Conservation (phyloP, 352 stramenopile genomes). For the Plasmopara viticola region DNA sequence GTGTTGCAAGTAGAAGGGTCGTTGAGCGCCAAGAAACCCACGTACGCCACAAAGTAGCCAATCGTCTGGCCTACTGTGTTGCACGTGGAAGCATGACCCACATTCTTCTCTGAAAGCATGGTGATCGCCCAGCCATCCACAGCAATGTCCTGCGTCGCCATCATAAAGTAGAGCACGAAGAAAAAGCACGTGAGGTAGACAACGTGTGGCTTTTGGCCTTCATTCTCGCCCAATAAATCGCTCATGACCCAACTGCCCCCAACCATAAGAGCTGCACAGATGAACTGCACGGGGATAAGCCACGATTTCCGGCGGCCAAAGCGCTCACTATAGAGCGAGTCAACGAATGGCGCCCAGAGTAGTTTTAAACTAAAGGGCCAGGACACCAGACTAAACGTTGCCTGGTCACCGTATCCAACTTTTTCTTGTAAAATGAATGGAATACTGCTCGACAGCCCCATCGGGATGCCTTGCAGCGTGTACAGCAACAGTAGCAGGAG, state of each 20-base stretch:
- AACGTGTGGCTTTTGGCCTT: slow-evolving; percentile 83
- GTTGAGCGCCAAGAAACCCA: slow-evolving; percentile 97
- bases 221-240: slow-evolving; percentile 79
- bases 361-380: slow-evolving; percentile 99
- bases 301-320: slow-evolving; percentile 94
- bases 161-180: slow-evolving; percentile 98
- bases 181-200: slow-evolving; percentile 93
- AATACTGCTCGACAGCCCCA: slow-evolving; percentile 97
- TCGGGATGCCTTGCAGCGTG: slow-evolving; percentile 98
- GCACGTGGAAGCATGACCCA: slow-evolving; percentile 93
- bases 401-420: slow-evolving; percentile 94
- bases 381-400: slow-evolving; percentile 96
- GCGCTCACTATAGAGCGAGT: slow-evolving; percentile 88
- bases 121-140: slow-evolving; percentile 99
- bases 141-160: slow-evolving; percentile 99
- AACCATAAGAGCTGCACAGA: slow-evolving; percentile 95
- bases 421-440: slow-evolving; percentile 98
- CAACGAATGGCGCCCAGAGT: slow-evolving; percentile 97
- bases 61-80: slow-evolving; percentile 96
- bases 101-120: slow-evolving; percentile 96
- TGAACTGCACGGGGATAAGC: slow-evolving; percentile 96
- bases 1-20: slow-evolving; percentile 88
- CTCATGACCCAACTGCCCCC: slow-evolving; percentile 78
- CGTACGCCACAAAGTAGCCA: slow-evolving; percentile 97
- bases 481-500: slow-evolving; percentile 96